Evolutionary conservation across 2,329 filamentous ascomycete species (phyloP), one percentile per base, ranked within the genome.

Genomic region (Emergomyces pasteurianus): DNA sequence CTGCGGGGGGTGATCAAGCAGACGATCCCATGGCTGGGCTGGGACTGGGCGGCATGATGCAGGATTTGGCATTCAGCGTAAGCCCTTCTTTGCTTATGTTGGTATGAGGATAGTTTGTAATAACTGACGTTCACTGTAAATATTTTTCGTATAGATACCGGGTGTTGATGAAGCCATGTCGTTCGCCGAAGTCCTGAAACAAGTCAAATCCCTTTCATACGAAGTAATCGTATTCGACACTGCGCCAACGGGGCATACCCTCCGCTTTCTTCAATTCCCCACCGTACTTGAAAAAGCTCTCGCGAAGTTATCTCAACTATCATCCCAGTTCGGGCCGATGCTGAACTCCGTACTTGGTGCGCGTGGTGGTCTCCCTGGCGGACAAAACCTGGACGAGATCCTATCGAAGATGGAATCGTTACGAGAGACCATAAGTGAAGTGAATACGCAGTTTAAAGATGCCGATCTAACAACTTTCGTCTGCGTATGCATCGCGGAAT

Each of bases 91-190:
- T 59, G 34, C 21, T n/a, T 36, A 23, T 14, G 10, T 0, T 16
- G 34, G 14, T 40, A 40, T 23, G 28, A 26, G 6, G 50, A 21
- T 10, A 36, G n/a, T 1, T 26, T 9, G 8, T 26, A 18, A 34
- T 52, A 9, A 9, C 21, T 31, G 18, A 52, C 28, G 1, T 31
- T 31, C n/a, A 9, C 34, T 14, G 6, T 10, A 31, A 12, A 26
- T 47, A 40, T 16, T 23, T 26, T 21, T 43, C 23, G 50, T 67
- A 12, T 68, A 95, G 90, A 99, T 99, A 64, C 94, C 94, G 21
- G 94, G 94, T 77, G 95, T 99, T 64, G 94, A 99, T 74, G 94
- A 99, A 77, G 94, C 94, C 75, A 99, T 99, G 94, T 96, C 92
- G 61, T 99, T 99, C 73, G 94, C 94, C 74, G 94, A 99, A 79